Percentiles rank a stretch among this genome's conserved stretches.
Evolutionary conservation across 2,329 filamentous ascomycete genomes (phyloP).

Genomic region (Neophaeococcomyces aloes): DNA sequence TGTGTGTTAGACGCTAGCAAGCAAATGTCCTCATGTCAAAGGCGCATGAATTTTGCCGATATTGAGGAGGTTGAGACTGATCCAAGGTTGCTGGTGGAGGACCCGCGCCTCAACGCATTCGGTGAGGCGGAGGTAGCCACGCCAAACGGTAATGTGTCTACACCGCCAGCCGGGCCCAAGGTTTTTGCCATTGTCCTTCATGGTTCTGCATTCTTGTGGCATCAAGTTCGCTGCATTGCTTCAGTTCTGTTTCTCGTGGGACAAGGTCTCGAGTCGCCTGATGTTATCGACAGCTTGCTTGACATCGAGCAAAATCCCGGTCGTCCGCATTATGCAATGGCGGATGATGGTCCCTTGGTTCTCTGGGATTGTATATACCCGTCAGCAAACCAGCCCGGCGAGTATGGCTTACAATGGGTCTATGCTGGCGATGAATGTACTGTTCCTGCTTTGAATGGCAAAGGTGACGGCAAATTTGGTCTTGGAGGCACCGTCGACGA

Average conservation of each 20-base stretch:
- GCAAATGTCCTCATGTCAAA: constrained; percentile 72
- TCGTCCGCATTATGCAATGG: constrained; percentile 84
- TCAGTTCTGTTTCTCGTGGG: constrained; percentile 83
- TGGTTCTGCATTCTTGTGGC: constrained; percentile 91
- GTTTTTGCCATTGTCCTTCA: constrained; percentile 82
- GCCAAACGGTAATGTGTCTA: constrained; percentile 10
- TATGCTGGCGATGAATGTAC: constrained; percentile 59
- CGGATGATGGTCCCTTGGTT: constrained; percentile 77
- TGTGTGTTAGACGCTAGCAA: constrained; percentile 89
- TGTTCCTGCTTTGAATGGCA: constrained; percentile 31
- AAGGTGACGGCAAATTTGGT: constrained; percentile 52
- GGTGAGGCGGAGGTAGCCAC: constrained; percentile 2
- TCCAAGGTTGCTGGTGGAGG: constrained; percentile 47
- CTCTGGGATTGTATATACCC: constrained; percentile 95
- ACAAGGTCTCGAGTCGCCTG: constrained; percentile 70
- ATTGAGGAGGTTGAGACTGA: constrained; percentile 58
- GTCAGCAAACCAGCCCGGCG: constrained; percentile 34
- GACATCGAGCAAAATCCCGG: constrained; percentile 60
- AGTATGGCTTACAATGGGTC: constrained; percentile 64
- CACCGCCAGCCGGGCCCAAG: constrained; percentile 36
- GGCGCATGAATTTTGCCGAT: constrained; percentile 68
- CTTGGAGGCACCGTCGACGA: constrained; percentile 58
- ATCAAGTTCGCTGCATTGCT: constrained; percentile 95
- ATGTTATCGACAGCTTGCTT: constrained; percentile 62
- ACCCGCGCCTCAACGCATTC: constrained; percentile 22